A percentile compares a stretch with the other conserved stretches of the same genome.
phyloP scores from a whole-genome alignment of 495 filamentous ascomycete genomes.

The Entonaema liquescens region DNA sequence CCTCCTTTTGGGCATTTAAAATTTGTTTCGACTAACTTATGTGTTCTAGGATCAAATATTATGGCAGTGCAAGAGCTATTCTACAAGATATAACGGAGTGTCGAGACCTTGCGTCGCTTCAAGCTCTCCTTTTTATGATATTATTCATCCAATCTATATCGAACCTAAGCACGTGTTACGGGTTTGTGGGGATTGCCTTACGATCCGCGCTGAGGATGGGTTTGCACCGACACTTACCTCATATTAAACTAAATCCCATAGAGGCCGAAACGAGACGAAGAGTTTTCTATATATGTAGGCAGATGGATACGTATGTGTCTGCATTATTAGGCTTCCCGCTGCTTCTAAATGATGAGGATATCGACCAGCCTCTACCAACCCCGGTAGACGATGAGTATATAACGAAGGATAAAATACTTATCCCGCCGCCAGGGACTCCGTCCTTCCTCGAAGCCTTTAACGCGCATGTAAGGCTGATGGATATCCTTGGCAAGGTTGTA shows the following conservation, averaged over 20 bases:
- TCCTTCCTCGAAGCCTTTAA: conserved; percentile 84
- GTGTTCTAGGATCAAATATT: conserved; percentile 77
- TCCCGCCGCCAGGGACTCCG: conserved; percentile 76
- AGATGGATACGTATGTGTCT: conserved; percentile 94
- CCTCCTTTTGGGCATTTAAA: neutral
- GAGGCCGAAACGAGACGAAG: conserved; percentile 85
- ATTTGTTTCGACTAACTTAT: conserved; percentile 14
- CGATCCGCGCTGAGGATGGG: conserved; percentile 87
- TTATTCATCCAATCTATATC: conserved; percentile 91
- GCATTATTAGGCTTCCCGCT: conserved; percentile 86
- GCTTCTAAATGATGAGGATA: conserved; percentile 85
- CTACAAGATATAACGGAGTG: conserved; percentile 92
- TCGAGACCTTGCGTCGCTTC: conserved; percentile 82
- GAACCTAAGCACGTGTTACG: conserved; percentile 91
- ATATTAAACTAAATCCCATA: conserved; percentile 79
- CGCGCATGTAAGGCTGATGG: conserved; percentile 80
- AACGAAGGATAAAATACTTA: conserved; percentile 74
- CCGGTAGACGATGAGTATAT: conserved; percentile 94
- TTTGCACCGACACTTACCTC: conserved; percentile 78
- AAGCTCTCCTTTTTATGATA: conserved; percentile 91
- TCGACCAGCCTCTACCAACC: conserved; percentile 86
- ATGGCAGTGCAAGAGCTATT: conserved; percentile 74
- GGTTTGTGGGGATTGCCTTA: conserved; percentile 89
- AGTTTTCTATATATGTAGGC: conserved; percentile 89
- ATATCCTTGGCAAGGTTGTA: conserved; percentile 83